These are phyloP conservation scores for Lablab purpureus DNA, from an alignment of 306 rosid species.

Conservation along the genomic window DNA sequence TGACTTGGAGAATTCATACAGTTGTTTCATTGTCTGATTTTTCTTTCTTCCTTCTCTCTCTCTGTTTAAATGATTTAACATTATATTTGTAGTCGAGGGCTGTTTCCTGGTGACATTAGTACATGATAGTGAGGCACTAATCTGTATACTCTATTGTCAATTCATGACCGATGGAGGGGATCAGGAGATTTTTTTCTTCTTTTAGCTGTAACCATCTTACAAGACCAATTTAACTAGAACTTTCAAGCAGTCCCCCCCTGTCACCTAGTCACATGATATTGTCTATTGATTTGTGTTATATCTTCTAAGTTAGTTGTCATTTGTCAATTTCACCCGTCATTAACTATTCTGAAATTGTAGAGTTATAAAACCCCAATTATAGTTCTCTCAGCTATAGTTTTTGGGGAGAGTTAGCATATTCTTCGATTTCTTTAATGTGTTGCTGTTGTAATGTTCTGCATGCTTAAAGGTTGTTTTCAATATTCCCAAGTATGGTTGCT, in stretches of 20 bases:
- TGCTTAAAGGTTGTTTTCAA: conserved; percentile 17
- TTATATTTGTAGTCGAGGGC: background rate
- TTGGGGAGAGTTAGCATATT: conserved; percentile 8
- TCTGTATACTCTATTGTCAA: no score
- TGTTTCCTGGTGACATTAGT: no score
- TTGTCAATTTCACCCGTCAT: no score
- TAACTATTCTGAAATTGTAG: conserved; percentile 6
- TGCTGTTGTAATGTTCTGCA: background rate
- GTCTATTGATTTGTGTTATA: no score
- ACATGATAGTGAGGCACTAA: no score
- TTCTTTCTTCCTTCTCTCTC: background rate
- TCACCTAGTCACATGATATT: no score
- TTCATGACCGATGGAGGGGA: no score
- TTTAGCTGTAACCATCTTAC: no score
- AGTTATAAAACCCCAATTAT: background rate
- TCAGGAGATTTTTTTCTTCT: no score
- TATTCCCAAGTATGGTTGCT: conserved; percentile 15
- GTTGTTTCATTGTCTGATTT: conserved; percentile 12
- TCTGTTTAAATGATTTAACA: conserved; percentile 2
- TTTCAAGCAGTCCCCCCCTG: no score
- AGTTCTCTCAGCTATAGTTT: background rate
- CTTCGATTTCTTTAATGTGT: conserved; percentile 19
- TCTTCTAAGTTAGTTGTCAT: no score
- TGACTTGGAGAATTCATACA: conserved; percentile 26
- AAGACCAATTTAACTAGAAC: no score